Evolutionary conservation across 208 protist species (phyloP), one percentile per base, ranked within the genome.

Genomic region (Leptomonas seymouri): DNA sequence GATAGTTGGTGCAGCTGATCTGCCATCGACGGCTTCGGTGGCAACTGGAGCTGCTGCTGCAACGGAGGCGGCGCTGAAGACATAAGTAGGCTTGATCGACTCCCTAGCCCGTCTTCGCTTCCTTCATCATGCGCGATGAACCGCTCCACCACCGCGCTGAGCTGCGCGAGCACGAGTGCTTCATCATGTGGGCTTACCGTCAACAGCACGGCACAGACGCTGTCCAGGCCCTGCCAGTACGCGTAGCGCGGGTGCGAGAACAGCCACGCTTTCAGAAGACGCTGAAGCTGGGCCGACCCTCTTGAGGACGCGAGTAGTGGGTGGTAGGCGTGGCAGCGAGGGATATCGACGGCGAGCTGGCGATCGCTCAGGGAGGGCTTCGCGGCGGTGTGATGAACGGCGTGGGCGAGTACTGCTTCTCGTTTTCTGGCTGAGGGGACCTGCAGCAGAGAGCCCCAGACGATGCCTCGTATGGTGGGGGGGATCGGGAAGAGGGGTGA

Each of bases 201-300:
- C 41, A 98, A 66, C 56, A 98, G 88, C 45, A 97, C 81, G 25
- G 97, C 91, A 25, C 80, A 85, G 2, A 99, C 73, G 65, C 91
- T 98, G 68, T 99, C 97, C 11, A 98, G 56, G 0, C 97, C 97
- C 73, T 98, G 95, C 95, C 95, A 98, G 75, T 98, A 98, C 46
- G 58, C 4, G 71, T 55, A 48, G 39, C 39, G 36, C 14, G 70
- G 72, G 41, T 71, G 84, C 60, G 86, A 55, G 56, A 61, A 56
- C 18, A 97, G 51, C 89, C 92, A 98, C 44, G 77, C 82, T 76
- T 94, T 95, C 45, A 98, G 70, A 8, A 98, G 60, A 18, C 85
- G 79, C 39, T 69, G 75, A 20, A 98, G 71, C 50, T 87, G 82
- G 23, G 75, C 80, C 11, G 96, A 86, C 9, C 93, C 97, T 34